A percentile compares a stretch with the other conserved stretches of the same genome.
Conservation (phyloP, 139 green algal genomes). For the Mychonastes homosphaera region DNA sequence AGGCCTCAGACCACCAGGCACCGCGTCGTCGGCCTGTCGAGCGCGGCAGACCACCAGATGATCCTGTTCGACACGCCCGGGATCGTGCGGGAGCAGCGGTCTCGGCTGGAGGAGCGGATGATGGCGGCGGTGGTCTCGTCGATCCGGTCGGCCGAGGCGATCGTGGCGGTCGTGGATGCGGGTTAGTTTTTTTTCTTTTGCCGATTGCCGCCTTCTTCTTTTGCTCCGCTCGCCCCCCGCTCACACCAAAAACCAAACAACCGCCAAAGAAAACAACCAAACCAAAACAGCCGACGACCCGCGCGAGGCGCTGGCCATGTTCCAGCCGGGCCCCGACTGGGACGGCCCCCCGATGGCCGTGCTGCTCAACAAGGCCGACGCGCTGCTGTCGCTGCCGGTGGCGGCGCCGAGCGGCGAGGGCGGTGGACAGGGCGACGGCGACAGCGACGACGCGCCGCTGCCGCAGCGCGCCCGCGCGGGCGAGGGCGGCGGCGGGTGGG, state of each 20-base stretch:
- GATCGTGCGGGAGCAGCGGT: constrained; percentile 36
- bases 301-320: constrained; percentile 52
- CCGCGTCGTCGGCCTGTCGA: constrained; percentile 77
- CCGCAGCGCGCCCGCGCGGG: no score
- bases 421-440: no score
- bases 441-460: no score
- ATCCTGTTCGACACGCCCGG: constrained; percentile 92
- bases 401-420: no score
- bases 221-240: neutral
- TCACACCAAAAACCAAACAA: no score
- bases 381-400: constrained; percentile 32
- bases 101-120: constrained; percentile 86
- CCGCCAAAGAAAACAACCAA: no score
- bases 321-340: constrained; percentile 50
- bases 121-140: constrained; percentile 70
- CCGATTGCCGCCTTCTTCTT: neutral
- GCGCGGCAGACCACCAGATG: constrained; percentile 52
- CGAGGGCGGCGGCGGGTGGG: no score
- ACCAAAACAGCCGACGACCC: constrained; percentile 27
- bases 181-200: neutral
- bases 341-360: constrained; percentile 62
- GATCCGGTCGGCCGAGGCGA: constrained; percentile 64
- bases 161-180: constrained; percentile 72
- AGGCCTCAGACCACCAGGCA: constrained; percentile 95
- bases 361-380: constrained; percentile 76